Evolutionary conservation across 192 early-diverging fungal species (phyloP).

Genomic region (Chytriomyces sp.): DNA sequence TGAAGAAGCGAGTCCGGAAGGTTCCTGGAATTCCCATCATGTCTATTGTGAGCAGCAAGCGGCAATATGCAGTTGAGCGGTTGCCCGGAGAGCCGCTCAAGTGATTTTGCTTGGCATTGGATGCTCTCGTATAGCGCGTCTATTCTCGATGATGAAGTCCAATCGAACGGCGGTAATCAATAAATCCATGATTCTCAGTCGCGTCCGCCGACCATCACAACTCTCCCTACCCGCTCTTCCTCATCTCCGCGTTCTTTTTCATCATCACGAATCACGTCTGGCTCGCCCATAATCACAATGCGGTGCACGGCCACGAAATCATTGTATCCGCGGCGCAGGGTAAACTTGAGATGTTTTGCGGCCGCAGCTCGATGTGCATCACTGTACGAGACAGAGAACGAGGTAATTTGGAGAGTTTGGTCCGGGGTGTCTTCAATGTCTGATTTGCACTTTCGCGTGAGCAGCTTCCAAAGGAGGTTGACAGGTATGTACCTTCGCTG

Average conservation of each 20-base stretch:
- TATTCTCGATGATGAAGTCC: too few relatives aligned
- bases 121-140: neutral
- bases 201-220: too few relatives aligned
- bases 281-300: conserved; percentile 17
- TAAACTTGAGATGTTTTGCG: conserved; percentile 18
- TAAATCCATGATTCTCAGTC: too few relatives aligned
- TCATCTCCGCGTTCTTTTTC: too few relatives aligned
- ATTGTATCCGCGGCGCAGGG: conserved; percentile 10
- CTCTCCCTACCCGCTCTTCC: too few relatives aligned
- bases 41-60: conserved; percentile 87
- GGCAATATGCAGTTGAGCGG: conserved; percentile 83
- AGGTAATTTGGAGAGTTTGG: conserved; percentile 24
- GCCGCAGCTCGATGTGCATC: conserved; percentile 2
- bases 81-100: conserved; percentile 62
- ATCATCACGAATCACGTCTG: neutral
- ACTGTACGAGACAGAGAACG: conserved; percentile 8
- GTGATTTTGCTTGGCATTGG: neutral
- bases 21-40: conserved; percentile 97
- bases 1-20: conserved; percentile 94
- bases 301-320: conserved; percentile 25
- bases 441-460: conserved; percentile 1
- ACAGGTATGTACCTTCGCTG: conserved; percentile 6
- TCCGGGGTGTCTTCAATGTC: conserved; percentile 28
- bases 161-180: too few relatives aligned
- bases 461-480: neutral